Evolutionary conservation across 306 rosid genomes (phyloP).

Genomic region (Pyrus communis): DNA sequence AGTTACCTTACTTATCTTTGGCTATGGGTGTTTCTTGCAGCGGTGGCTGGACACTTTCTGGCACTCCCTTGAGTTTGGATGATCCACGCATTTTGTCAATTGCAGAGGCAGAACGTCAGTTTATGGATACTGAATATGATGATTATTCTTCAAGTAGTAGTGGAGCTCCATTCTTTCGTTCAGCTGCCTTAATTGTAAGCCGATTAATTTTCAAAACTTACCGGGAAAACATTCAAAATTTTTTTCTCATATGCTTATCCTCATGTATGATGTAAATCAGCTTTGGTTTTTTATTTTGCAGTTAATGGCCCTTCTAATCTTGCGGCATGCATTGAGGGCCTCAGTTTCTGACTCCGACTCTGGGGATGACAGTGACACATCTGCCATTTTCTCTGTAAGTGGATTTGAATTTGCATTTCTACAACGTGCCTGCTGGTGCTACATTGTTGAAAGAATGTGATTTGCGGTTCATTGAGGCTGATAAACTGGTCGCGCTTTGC

Average conservation of each 20-base stretch:
- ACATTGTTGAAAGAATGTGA: neutral
- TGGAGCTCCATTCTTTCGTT: constrained; percentile 95
- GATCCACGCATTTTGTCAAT: constrained; percentile 93
- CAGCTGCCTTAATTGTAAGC: constrained; percentile 90
- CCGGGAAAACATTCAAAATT: neutral
- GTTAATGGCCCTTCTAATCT: constrained; percentile 83
- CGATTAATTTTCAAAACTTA: neutral
- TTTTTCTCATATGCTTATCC: neutral
- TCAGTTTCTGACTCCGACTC: constrained; percentile 62
- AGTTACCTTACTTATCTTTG: neutral
- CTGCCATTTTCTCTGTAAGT: constrained; percentile 78
- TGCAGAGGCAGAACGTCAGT: constrained; percentile 93
- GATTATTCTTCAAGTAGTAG: constrained; percentile 80
- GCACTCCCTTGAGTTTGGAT: constrained; percentile 87
- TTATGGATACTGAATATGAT: constrained; percentile 88
- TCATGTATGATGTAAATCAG: neutral
- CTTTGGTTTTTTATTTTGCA: constrained; percentile 32
- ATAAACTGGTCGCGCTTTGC: constrained; percentile 14
- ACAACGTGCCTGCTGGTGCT: neutral
- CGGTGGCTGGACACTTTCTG: constrained; percentile 98
- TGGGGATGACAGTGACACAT: constrained; percentile 38
- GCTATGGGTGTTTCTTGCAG: constrained; percentile 26
- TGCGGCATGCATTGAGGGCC: constrained; percentile 77
- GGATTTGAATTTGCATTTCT: neutral
- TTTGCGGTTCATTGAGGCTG: neutral